Evolutionary conservation across 2,329 filamentous ascomycete species (phyloP).

Genomic region (Biscogniauxia sp.): DNA sequence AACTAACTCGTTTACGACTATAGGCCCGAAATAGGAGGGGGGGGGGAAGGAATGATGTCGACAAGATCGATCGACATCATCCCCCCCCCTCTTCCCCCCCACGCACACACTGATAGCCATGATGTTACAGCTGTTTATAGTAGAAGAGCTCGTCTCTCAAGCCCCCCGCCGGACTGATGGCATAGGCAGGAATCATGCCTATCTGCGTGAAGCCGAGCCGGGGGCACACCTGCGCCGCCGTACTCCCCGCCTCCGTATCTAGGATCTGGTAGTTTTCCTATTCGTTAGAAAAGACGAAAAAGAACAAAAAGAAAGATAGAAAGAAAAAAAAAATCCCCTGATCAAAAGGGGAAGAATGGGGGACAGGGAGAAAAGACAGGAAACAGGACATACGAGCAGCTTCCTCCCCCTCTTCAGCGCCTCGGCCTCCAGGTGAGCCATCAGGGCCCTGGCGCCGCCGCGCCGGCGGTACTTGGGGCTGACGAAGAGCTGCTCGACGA

Average conservation of each 20-base stretch:
- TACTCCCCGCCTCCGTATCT: constrained; percentile 50
- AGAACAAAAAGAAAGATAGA: too few relatives aligned
- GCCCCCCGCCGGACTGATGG: constrained; percentile 46
- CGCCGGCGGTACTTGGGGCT: constrained; percentile 47
- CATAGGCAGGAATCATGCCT: constrained; percentile 55
- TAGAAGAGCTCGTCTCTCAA: constrained; percentile 54
- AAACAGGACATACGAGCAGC: constrained; percentile 50
- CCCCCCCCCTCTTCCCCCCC: too few relatives aligned
- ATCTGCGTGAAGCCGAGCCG: constrained; percentile 55
- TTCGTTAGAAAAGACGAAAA: neutral
- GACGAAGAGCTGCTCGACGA: constrained; percentile 58
- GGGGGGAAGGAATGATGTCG: too few relatives aligned
- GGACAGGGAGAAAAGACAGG: too few relatives aligned
- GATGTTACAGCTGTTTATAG: constrained; percentile 53
- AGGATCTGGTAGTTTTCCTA: constrained; percentile 42
- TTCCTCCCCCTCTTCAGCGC: constrained; percentile 47
- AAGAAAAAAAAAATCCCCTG: too few relatives aligned
- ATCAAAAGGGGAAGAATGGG: too few relatives aligned
- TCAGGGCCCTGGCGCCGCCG: constrained; percentile 51
- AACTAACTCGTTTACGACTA: too few relatives aligned
- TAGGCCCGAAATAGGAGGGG: too few relatives aligned
- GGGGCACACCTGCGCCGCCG: constrained; percentile 52
- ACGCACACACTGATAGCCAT: neutral
- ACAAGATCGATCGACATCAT: too few relatives aligned
- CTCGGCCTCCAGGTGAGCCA: constrained; percentile 54